Evolutionary conservation across 257 asterid species (phyloP).

Genomic region (Jaltomata sinuosa): DNA sequence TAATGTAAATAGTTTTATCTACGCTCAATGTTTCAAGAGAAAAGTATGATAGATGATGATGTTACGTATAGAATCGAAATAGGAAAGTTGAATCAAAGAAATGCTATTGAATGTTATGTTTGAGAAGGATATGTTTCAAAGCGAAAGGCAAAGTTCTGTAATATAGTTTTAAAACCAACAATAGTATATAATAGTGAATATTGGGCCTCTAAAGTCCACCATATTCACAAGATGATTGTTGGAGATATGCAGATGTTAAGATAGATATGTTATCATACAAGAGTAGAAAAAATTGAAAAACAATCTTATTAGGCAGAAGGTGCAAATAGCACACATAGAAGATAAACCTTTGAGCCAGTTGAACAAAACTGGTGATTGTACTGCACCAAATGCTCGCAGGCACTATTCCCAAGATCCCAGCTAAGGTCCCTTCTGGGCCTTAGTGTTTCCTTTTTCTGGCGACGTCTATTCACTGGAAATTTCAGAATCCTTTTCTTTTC

Average conservation of each 20-base stretch:
- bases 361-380: no score
- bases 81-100: not conserved
- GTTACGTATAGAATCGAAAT: not conserved
- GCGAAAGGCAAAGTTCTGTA: not conserved
- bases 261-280: not conserved
- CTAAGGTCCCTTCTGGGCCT: no score
- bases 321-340: not conserved
- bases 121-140: not conserved
- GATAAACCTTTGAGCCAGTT: no score
- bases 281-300: not conserved
- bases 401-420: no score
- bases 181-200: not conserved
- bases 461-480: no score
- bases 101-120: not conserved
- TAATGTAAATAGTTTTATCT: not conserved
- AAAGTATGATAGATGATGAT: not conserved
- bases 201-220: not conserved
- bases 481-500: no score
- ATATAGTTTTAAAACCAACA: not conserved
- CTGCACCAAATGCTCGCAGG: no score
- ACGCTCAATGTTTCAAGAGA: not conserved
- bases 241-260: not conserved
- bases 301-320: not conserved
- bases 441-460: no score
- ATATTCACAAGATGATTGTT: not conserved